Base-by-base conservation (phyloP, 306 rosid species). In the Clitoria ternatea region DNA sequence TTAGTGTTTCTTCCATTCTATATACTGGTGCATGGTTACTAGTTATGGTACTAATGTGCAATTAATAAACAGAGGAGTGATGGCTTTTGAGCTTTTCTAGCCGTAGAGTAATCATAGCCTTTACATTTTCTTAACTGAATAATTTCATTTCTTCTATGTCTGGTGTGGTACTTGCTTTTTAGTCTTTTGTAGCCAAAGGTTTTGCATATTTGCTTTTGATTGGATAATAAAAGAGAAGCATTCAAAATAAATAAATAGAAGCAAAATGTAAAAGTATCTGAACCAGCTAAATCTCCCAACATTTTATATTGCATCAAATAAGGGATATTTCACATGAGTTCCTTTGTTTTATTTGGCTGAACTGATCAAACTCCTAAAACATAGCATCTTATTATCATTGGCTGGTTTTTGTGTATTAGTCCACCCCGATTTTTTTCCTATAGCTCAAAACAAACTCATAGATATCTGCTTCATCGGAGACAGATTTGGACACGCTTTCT, bases 381-480 rank as follows among this genome's bases (percentile, higher is more conserved):
- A 12, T 8, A 33, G 0, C 1, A 47, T 24, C 24, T 10, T 11
- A 30, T 45, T 3, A n/a, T 44, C 5, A 11, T 60, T 1, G 18
- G 4, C 22, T 37, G 55, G 32, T 6, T 19, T 17, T 2, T 73
- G 15, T 20, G 13, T 22, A 29, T 18, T 15, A 66, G 37, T 79
- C 82, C 18, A 79, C 53, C n/a, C 67, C 70, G 0, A 37, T 10
- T 36, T 0, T 27, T 36, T 79, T 72, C 43, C 82, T 72, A 12
- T 48, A 8, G 12, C 7, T 52, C 13, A 37, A 3, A 42, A 73
- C 83, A 40, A 39, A 73, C 7, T 75, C 89, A 54, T 62, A 67
- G 4, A 84, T 14, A 20, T 81, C 78, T 7, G 73, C 66, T 42
- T 79, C 77, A 11, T 77, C 56, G 7, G 80, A 78, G 29, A 84